Conservation (phyloP, 139 green algal species). For the Coccomyxa sp. region DNA sequence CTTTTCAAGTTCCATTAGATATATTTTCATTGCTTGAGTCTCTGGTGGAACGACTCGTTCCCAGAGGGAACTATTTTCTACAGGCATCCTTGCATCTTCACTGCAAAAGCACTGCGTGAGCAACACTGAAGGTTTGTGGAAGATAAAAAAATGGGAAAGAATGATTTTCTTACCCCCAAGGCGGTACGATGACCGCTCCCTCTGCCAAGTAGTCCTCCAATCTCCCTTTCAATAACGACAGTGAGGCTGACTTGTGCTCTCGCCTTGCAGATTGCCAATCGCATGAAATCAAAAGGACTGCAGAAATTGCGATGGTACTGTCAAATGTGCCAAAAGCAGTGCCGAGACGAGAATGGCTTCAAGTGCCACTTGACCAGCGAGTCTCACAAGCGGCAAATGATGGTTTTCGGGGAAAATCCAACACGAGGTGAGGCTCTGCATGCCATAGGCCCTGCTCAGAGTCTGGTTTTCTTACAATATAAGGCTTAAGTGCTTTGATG, state of each 20-base stretch:
- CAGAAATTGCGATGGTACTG: constrained; percentile 87
- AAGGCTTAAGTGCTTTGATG: no score
- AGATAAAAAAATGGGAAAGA: constrained; percentile 60
- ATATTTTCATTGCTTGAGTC: no score
- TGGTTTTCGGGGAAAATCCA: constrained; percentile 85
- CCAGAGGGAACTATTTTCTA: no score
- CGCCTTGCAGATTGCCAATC: constrained; percentile 79
- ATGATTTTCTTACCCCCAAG: constrained; percentile 88
- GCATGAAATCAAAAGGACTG: constrained; percentile 96
- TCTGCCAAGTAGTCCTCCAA: background rate
- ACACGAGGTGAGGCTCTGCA: constrained; percentile 9
- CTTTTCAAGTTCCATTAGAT: no score
- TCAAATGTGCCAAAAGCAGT: constrained; percentile 98
- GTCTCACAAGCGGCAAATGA: constrained; percentile 76
- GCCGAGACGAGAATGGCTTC: constrained; percentile 98
- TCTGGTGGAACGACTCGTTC: no score
- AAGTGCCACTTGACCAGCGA: constrained; percentile 89
- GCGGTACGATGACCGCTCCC: constrained; percentile 40
- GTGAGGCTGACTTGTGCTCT: background rate
- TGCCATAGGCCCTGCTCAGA: background rate
- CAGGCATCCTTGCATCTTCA: no score
- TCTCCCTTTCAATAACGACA: background rate
- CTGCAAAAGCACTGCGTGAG: background rate
- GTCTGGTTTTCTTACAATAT: no score
- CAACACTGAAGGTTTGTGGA: background rate